Evolutionary conservation across 163 green algal genomes (phyloP), one percentile per base, ranked within the genome.

Genomic region (Chloroidium sp.): DNA sequence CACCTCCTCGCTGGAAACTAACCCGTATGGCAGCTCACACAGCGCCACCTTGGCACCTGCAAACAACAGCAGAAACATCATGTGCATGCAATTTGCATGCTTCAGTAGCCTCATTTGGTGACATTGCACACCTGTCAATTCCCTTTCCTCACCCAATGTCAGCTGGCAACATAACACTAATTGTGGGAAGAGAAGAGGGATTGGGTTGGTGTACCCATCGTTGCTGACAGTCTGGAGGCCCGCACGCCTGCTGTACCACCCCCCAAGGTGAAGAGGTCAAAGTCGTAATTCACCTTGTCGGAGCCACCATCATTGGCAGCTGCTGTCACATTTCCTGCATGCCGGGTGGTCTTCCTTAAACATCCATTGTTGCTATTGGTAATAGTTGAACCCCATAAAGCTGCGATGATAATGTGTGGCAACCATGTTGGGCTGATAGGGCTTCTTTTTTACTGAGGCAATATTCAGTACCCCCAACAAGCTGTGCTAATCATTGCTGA

Each of bases 1-100:
- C 0, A 91, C 81, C 0, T 80, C 84, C 36, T 98, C 93, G 72
- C 80, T 92, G 1, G 90, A 87, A 1, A 97, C 90, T 75, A 95
- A 92, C 61, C 88, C 90, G 78, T 97, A 98, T 1, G 95, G 95
- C 77, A 99, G 85, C 86, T 99, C 96, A 13, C 94, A 87, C 2
- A 96, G 83, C 0, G 93, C 96, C 0, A 98, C 94, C 86, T 95
- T 95, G 6, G 87, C 88, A 2, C 84, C 84, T 87, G 77, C 76
- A 78, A 4, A 61, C 3, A 36, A 12, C 10, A 67, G 76, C 8
- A 79, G 58, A 8, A 36, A 64, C 64, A 36, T 8, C 12, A 8
- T 79, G 8, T 36, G 6, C 3, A 79, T 4, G 4, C 6, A 77
- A 12, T 68, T 79, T 12, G 4, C 36, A 12, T 3, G 36, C 14